These are phyloP conservation scores for Mortierella antarctica DNA, from an alignment of 192 early-diverging fungal species.

Conservation along the genomic window DNA sequence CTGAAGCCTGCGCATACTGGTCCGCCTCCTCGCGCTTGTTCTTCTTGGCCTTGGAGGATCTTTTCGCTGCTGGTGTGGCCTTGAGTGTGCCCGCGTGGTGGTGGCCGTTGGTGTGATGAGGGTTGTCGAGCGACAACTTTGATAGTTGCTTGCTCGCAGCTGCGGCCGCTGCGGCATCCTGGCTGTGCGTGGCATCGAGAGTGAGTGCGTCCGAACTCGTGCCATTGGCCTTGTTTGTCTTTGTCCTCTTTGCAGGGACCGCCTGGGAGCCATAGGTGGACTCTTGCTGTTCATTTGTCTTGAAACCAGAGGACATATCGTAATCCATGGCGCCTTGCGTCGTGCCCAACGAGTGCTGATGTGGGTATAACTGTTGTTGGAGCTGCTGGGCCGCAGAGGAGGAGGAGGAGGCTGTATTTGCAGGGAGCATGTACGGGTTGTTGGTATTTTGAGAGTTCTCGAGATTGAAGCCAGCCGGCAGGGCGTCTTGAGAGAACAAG, in stretches of 20 bases:
- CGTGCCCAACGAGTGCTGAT: constrained; percentile 8
- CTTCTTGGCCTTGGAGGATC: constrained; percentile 23
- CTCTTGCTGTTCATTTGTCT: constrained; percentile 3
- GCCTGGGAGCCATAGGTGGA: not conserved
- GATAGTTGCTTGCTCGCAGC: constrained; percentile 27
- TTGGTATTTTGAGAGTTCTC: not conserved
- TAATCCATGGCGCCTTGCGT: constrained; percentile 35
- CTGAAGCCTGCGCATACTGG: not conserved
- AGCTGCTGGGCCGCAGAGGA: not conserved
- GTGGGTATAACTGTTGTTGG: not conserved
- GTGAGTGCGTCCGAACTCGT: not conserved
- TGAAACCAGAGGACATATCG: constrained; percentile 26
- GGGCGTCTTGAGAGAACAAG: constrained; percentile 18
- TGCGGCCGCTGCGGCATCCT: not conserved
- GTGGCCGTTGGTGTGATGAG: not conserved
- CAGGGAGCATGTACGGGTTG: constrained; percentile 1
- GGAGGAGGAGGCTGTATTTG: not conserved
- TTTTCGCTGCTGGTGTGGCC: not conserved
- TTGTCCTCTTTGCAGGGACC: constrained; percentile 38
- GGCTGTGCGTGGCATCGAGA: not conserved
- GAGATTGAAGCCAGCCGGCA: constrained; percentile 7
- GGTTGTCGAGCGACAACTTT: constrained; percentile 31
- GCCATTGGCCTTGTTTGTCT: constrained; percentile 30
- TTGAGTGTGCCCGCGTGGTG: not conserved
- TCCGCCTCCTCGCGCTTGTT: constrained; percentile 28